Base-by-base conservation (phyloP, 192 early-diverging fungal genomes). In the Mortierella claussenii region DNA sequence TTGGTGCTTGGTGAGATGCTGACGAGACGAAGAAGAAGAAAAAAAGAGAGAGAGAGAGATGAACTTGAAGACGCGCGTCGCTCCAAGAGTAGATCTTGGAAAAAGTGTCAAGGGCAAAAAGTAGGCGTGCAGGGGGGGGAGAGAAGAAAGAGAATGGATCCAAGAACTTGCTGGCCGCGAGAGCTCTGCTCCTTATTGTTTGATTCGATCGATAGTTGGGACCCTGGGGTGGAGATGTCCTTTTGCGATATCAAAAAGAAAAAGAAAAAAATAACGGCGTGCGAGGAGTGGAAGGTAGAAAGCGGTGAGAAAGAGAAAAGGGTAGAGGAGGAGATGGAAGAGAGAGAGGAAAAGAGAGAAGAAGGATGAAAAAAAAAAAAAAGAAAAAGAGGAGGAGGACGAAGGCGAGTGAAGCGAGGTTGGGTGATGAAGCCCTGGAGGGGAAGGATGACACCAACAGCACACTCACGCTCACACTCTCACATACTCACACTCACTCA, bases 11-110 rank as follows among this genome's bases (percentile, higher is more conserved):
- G 27, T 0, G 32, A 6, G 46, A 49, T 6, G 2, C 8, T 7
- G 51, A 28, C 50, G 49, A 32, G 15, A 23, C 1, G 37, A 31
- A 60, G n/a, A 56, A 45, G 4, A 56, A 32, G 47, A 37, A 26
- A 34, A 17, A 58, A 30, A 43, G 5, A 68, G 42, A 3, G 21
- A 55, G 21, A 34, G 26, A 4, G 54, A 37, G n/a, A 33, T n/a
- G 27, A 26, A 28, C 8, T 17, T n/a, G n/a, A n/a, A n/a, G n/a
- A n/a, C n/a, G n/a, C n/a, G n/a, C n/a, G n/a, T n/a, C n/a, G n/a
- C n/a, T n/a, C n/a, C n/a, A n/a, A n/a, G n/a, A n/a, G n/a, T n/a
- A 40, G 13, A 40, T 7, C 8, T 10, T 10, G 37, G 37, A 40
- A 7, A 40, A 40, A 40, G 13, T 7, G 37, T 40, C 37, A 13